Base-by-base conservation (phyloP, 176 grass and related monocot genomes). In the Oryza glaberrima region DNA sequence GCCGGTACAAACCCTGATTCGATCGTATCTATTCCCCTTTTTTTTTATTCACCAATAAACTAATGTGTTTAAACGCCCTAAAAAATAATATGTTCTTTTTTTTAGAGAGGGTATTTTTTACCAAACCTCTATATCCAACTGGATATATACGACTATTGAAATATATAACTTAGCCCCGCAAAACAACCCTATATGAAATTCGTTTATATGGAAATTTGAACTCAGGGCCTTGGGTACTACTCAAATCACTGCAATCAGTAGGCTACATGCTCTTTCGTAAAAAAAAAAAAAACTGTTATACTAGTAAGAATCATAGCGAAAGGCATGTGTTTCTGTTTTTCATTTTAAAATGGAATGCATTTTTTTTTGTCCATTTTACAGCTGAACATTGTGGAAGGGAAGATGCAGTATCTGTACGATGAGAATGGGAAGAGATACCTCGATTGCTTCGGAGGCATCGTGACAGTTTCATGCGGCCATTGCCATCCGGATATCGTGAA, bases 331-430 rank as follows among this genome's bases (percentile, higher is more conserved):
- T 64, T 75, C 71, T 15, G 56, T n/a, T 38, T 76, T 61, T 61
- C 56, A 61, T 7, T n/a, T 22, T 22, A n/a, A 61, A 22, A 61
- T 17, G 4, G 7, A n/a, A 17, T 52, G 52, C 4, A 56, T 3
- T 4, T 23, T 63, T 4, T 63, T 63, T 63, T n/a, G 28, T 2
- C 4, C 17, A 22, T 61, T 61, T 81, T 8, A 7, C 81, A 99
- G 96, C 73, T 99, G 67, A 99, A 99, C 77, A 99, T 99, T n/a
- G 96, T 99, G 60, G 93, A 96, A 90, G 96, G 96, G 43, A 99
- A 91, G 81, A 96, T 96, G 96, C 91, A 96, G 35, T 99, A 96
- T 77, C 84, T 99, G 61, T 99, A 94, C 49, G 96, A 99, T 60
- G 96, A 99, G 46, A 60, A 88, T 25, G 96, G 93, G 67, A 99